Evolutionary conservation across 2,329 filamentous ascomycete species (phyloP), one percentile per base, ranked within the genome.

Genomic region (Calonectria pauciramosa): DNA sequence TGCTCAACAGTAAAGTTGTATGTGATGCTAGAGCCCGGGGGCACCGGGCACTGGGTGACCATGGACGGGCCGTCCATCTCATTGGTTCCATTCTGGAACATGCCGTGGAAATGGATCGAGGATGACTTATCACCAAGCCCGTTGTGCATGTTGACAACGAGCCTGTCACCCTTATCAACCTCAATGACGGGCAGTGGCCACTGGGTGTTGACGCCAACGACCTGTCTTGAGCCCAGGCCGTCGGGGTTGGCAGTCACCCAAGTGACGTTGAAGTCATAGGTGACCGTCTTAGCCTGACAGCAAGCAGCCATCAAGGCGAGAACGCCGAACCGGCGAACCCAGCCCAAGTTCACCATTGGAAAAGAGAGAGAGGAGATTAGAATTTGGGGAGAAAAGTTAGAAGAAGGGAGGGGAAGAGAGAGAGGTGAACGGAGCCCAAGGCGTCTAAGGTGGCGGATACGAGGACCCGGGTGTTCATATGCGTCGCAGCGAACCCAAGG

Each of bases 221-320:
- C 88, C 41, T 90, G 88, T 63, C 93, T 88, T 7, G 86, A 82
- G 38, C 87, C 86, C 38, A 86, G 81, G 4, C 91, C 91, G 85
- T 94, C 93, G 0, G 93, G 93, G 68, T 90, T 89, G 18, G 89
- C 88, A 71, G 84, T 88, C 16, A 93, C 89, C 91, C 92, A 93
- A 51, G 89, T 90, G 56, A 92, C 85, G 60, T 92, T 90, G 86
- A 91, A 93, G 79, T 91, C 84, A 76, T 90, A 91, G 2, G 85
- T 89, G 44, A 92, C 86, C 0, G 87, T 90, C 66, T 82, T 80
- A 4, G 79, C 79, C 63, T 68, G 66, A 44, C 70, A 63, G 70
- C 72, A 47, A 32, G 34, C 47, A 49, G 71, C 28, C 41, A 44
- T 51, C 44, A 72, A 34, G 38, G 49, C 38, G 26, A 65, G 23